A percentile compares a stretch with the other conserved stretches of the same genome.
Conservation (phyloP, 768 basidiomycete species). For the Boletus huronensis region DNA sequence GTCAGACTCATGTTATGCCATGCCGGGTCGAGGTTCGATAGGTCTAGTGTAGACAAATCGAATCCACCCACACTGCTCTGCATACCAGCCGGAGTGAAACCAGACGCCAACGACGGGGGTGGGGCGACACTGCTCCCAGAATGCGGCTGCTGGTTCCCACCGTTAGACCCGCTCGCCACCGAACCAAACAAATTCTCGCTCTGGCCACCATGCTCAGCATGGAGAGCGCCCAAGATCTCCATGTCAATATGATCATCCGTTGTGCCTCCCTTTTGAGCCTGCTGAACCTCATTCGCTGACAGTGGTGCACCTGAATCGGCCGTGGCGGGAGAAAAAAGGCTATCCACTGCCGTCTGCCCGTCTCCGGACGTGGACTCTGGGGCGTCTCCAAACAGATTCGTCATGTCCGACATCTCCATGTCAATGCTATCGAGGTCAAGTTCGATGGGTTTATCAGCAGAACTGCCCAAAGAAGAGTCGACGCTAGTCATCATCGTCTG, state of each 20-base stretch:
- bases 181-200: slow-evolving; percentile 22
- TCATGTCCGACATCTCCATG: slow-evolving; percentile 50
- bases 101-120: slow-evolving; percentile 41
- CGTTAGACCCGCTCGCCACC: slow-evolving; percentile 26
- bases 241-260: slow-evolving; percentile 28
- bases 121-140: slow-evolving; percentile 29
- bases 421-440: slow-evolving; percentile 70
- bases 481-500: slow-evolving; percentile 23
- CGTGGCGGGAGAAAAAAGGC: slow-evolving; percentile 49
- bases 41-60: slow-evolving; percentile 47
- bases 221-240: slow-evolving; percentile 37
- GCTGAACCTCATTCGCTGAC: slow-evolving; percentile 15
- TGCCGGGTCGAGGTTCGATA: slow-evolving; percentile 41
- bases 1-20: slow-evolving; percentile 45
- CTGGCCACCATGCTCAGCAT: slow-evolving; percentile 15
- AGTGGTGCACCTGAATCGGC: slow-evolving; percentile 20
- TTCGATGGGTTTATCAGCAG: slow-evolving; percentile 79
- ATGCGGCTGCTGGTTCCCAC: slow-evolving; percentile 11
- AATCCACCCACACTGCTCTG: slow-evolving; percentile 35
- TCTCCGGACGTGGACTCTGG: slow-evolving; percentile 35
- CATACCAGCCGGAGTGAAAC: slow-evolving; percentile 32
- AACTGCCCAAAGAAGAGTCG: slow-evolving; percentile 48
- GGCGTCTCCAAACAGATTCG: slow-evolving; percentile 54
- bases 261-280: slow-evolving; percentile 16
- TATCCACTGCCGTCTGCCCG: slow-evolving; percentile 38